A percentile compares a stretch with the other conserved stretches of the same genome.
Evolutionary conservation across 2,329 filamentous ascomycete genomes (phyloP).

Genomic region (Verticillium zaregamsianum): DNA sequence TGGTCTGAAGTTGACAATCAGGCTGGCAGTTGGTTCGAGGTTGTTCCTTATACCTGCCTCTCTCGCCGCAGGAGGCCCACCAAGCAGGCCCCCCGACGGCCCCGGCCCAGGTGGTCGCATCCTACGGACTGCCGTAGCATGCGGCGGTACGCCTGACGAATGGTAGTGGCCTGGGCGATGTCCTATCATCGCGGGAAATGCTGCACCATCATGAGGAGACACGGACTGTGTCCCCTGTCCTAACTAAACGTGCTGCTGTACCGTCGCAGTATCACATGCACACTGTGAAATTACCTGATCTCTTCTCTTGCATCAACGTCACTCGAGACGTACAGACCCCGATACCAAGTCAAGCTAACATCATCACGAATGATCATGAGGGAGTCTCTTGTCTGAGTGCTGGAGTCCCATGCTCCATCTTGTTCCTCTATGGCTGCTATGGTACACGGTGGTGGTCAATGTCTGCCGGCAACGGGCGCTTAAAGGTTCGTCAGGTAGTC

Average conservation of each 20-base stretch:
- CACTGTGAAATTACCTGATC: not conserved
- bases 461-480: conserved; percentile 21
- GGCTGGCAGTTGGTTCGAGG: not conserved
- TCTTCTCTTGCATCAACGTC: no score
- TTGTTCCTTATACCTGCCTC: not conserved
- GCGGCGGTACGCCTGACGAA: no score
- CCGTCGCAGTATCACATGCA: not conserved
- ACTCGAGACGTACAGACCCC: no score
- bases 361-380: not conserved
- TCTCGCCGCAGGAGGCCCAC: not conserved
- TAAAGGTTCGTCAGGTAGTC: conserved; percentile 98
- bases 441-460: conserved; percentile 26
- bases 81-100: not conserved
- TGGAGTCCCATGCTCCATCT: conserved; percentile 11
- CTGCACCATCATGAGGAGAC: no score
- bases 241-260: not conserved
- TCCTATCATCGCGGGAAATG: no score
- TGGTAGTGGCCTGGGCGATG: no score
- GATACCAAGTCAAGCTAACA: not conserved
- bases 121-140: no score
- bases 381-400: not conserved
- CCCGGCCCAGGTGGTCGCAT: not conserved
- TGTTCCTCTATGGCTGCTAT: conserved; percentile 23
- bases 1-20: no score
- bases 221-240: no score